Percentiles rank a stretch among this genome's conserved stretches.
Evolutionary conservation across 208 protist species (phyloP).

Genomic region (Acanthamoeba divionensis): DNA sequence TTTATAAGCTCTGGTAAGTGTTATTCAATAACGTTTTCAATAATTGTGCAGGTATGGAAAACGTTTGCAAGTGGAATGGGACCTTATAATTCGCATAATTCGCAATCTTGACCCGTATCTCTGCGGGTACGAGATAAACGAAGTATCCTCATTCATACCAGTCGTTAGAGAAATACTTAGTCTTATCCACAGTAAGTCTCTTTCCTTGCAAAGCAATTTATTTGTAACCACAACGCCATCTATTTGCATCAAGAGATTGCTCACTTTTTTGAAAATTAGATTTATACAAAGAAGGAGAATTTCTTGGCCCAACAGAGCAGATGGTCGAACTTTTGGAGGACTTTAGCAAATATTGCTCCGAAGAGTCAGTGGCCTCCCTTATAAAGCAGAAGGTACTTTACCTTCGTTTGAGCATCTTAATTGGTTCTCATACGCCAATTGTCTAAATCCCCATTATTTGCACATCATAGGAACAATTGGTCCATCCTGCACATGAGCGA

Average conservation of each 20-base stretch:
- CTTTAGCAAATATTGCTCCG: neutral
- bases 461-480: neutral
- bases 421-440: neutral
- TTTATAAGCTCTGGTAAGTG: neutral
- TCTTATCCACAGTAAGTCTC: neutral
- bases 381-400: neutral
- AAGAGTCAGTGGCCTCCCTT: neutral
- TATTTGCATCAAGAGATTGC: neutral
- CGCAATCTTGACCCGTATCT: neutral
- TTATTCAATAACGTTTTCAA: neutral
- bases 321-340: conserved; percentile 17
- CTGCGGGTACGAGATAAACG: neutral
- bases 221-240: neutral
- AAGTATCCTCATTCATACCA: conserved; percentile 5
- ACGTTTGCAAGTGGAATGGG: conserved; percentile 58
- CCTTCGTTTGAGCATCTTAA: neutral
- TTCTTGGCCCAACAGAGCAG: neutral
- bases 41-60: conserved; percentile 15
- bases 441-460: neutral
- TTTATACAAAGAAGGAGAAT: neutral
- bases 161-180: neutral
- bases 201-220: neutral
- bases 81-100: conserved; percentile 58
- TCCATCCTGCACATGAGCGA: neutral
- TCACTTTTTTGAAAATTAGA: neutral